phyloP scores from a whole-genome alignment of 192 early-diverging fungal species.

The Chytriomyces confervae region DNA sequence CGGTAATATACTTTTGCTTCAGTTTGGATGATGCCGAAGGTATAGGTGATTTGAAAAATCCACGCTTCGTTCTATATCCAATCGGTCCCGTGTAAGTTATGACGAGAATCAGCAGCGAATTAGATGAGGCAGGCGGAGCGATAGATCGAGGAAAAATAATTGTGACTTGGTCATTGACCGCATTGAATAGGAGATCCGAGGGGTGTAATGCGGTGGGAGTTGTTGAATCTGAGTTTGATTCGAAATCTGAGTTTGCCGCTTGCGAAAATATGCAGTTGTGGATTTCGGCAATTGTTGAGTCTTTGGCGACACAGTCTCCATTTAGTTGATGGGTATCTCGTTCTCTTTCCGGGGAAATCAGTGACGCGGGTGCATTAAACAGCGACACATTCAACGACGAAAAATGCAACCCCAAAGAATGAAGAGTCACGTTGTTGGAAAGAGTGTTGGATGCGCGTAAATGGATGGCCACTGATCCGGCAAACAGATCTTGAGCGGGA shows the following conservation, averaged over 20 bases:
- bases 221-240: background rate
- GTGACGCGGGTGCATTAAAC: background rate
- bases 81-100: slow-evolving; percentile 27
- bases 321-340: background rate
- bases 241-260: background rate
- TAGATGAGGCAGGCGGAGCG: background rate
- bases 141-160: slow-evolving; percentile 3
- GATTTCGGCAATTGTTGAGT: background rate
- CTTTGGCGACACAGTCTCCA: background rate
- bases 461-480: slow-evolving; percentile 1
- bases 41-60: slow-evolving; percentile 24
- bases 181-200: background rate
- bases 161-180: slow-evolving; percentile 3
- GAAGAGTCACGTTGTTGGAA: slow-evolving; percentile 6
- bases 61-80: slow-evolving; percentile 9
- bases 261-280: background rate
- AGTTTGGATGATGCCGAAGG: background rate
- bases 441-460: background rate
- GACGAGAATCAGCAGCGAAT: background rate
- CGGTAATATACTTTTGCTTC: slow-evolving; percentile 33
- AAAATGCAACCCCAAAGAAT: background rate
- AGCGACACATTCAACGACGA: background rate
- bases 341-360: background rate
- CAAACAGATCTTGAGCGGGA: background rate
- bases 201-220: slow-evolving; percentile 4